Base-by-base conservation (phyloP, 1,284 basidiomycete species). In the Tilletia caries region DNA sequence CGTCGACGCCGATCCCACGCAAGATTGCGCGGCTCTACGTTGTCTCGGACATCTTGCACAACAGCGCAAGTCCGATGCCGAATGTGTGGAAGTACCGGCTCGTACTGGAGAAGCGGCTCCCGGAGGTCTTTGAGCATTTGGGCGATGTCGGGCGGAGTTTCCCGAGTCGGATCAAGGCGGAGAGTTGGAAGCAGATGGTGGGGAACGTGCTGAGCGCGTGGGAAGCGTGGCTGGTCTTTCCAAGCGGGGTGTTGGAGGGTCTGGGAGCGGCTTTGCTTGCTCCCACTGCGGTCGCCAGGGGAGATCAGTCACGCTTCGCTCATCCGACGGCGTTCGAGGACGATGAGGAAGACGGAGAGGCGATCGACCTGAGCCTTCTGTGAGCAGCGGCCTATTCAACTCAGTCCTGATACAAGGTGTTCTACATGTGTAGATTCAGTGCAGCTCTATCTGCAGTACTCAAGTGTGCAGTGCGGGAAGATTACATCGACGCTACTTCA, bases 1-100 rank as follows among this genome's bases (percentile, higher is more conserved):
- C 93, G 70, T 86, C 88, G 20, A 98, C 96, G 0, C 91, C 96
- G 0, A 91, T 98, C 13, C 95, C 96, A 44, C 89, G 95, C 74
- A 99, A 99, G 83, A 88, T 98, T 64, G 93, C 96, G 5, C 89
- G 96, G 8, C 88, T 99, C 32, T 91, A 97, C 84, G 88, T 97
- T 62, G 92, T 98, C 67, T 97, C 94, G 78, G 96, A 99, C 81
- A 96, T 99, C 73, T 87, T 99, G 33, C 94, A 98, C 85, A 99
- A 98, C 83, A 93, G 92, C 2, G 94, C 93, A 46, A 91, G 90
- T 3, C 86, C 92, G 2, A 87, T 94, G 10, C 90, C 92, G 1
- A 91, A 78, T 83, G 92, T 92, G 20, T 83, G 75, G 75, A 41
- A 69, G 32, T 81, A 77, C 68, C 66, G 75, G 12, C 67, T 68